Base-by-base conservation (phyloP, 345 rosid species). In the Fremontodendron californicum region DNA sequence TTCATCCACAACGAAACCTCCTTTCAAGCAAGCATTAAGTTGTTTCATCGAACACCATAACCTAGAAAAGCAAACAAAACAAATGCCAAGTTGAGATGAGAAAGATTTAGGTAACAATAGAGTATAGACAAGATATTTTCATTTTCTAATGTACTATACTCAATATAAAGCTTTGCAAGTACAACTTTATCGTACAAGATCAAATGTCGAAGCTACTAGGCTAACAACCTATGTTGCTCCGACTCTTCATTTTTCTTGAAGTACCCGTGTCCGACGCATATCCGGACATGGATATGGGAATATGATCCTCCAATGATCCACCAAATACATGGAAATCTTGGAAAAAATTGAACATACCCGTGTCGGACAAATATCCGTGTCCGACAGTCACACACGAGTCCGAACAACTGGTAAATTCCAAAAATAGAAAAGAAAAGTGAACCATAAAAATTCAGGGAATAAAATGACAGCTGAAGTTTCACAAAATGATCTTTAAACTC, bases 1-100 rank as follows among this genome's bases (percentile, higher is more conserved):
- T 77, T 84, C 90, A 82, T 88, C 83, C 78, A 60, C 82, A 67
- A 77, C 79, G 4, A 40, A 62, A 60, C n/a, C n/a, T n/a, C 83
- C 84, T 81, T 74, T 9, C 37, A 3, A 61, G 57, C 71, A 66
- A 74, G 80, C n/a, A 78, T 89, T 84, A 89, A 35, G 88, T 80
- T 54, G 90, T 82, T 81, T 91, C 95, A 88, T 91, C 86, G 70
- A 91, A 91, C 75, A 60, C 78, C 93, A 91, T 87, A 76, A 79
- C 89, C 95, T 91, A 0, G 80, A 33, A 33, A 81, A 60, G 66
- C 71, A 27, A 82, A 33, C 13, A 52, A 80, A 64, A 77, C 9
- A 29, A 71, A 72, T 27, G 5, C n/a, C 12, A 12, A 71, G 75
- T 69, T 77, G 52, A 19, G 54, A 65, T 25, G 61, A 33, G 21